Conservation (phyloP, 2,329 filamentous ascomycete genomes). For the Aspergillus sp. region DNA sequence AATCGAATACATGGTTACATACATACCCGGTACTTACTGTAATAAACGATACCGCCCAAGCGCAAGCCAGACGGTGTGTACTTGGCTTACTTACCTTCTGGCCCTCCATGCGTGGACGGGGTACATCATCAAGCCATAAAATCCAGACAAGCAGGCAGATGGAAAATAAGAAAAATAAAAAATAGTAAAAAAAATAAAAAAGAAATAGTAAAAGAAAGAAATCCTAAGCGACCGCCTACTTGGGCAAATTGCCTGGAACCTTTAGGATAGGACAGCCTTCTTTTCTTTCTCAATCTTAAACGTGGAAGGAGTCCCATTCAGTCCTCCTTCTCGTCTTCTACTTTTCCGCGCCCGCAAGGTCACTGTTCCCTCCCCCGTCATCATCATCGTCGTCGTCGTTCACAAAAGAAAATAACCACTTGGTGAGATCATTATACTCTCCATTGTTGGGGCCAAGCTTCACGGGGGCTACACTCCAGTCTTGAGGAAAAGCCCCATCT, state of each 20-base stretch:
- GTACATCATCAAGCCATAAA: background rate
- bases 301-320: slow-evolving; percentile 4
- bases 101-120: background rate
- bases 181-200: background rate
- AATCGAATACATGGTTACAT: background rate
- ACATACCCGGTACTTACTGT: background rate
- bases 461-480: background rate
- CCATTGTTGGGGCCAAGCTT: background rate
- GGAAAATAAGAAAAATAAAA: background rate
- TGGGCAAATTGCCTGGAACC: background rate
- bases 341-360: background rate
- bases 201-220: background rate
- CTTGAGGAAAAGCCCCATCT: background rate
- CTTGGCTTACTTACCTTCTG: background rate
- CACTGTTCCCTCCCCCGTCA: background rate
- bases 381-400: background rate
- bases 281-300: slow-evolving; percentile 7
- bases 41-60: background rate
- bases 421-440: background rate
- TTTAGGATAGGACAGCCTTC: background rate
- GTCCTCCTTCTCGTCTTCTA: background rate
- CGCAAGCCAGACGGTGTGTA: background rate
- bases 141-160: background rate
- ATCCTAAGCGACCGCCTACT: background rate
- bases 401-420: too few relatives aligned